A percentile compares a stretch with the other conserved stretches of the same genome.
Evolutionary conservation across 2,329 filamentous ascomycete genomes (phyloP).

Genomic region (Cercospora sp.): DNA sequence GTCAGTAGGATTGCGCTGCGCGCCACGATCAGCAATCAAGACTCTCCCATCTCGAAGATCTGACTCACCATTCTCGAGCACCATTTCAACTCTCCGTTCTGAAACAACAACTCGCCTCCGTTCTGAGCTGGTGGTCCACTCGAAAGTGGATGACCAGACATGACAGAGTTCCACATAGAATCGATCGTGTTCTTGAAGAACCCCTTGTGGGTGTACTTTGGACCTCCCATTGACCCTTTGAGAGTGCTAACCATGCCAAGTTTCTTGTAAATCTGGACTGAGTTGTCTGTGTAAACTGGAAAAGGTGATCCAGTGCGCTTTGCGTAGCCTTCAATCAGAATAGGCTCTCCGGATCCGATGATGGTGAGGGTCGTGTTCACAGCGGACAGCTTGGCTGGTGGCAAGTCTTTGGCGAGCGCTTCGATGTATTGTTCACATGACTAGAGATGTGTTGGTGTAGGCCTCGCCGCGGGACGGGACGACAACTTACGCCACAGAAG

Average conservation of each 20-base stretch:
- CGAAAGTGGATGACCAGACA: conserved; percentile 24
- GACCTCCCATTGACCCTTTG: conserved; percentile 5
- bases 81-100: conserved; percentile 38
- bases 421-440: conserved; percentile 40
- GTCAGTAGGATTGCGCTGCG: conserved; percentile 40
- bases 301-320: conserved; percentile 35
- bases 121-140: conserved; percentile 34
- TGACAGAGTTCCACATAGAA: conserved; percentile 31
- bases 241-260: conserved; percentile 37
- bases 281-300: conserved; percentile 38
- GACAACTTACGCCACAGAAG: conserved; percentile 40
- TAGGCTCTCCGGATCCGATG: conserved; percentile 40
- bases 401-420: conserved; percentile 32
- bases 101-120: conserved; percentile 43
- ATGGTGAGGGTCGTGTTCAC: conserved; percentile 34
- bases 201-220: conserved; percentile 24
- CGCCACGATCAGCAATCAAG: conserved; percentile 21
- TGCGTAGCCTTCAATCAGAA: conserved; percentile 35
- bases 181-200: conserved; percentile 26
- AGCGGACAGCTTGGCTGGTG: conserved; percentile 25
- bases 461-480: not conserved
- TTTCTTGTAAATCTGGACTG: conserved; percentile 34
- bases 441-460: conserved; percentile 16
- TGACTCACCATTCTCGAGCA: conserved; percentile 18
- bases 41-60: not conserved